Percentiles rank a stretch among this genome's conserved stretches.
phyloP scores from a whole-genome alignment of 257 asterid genomes.

The Lithospermum erythrorhizon region DNA sequence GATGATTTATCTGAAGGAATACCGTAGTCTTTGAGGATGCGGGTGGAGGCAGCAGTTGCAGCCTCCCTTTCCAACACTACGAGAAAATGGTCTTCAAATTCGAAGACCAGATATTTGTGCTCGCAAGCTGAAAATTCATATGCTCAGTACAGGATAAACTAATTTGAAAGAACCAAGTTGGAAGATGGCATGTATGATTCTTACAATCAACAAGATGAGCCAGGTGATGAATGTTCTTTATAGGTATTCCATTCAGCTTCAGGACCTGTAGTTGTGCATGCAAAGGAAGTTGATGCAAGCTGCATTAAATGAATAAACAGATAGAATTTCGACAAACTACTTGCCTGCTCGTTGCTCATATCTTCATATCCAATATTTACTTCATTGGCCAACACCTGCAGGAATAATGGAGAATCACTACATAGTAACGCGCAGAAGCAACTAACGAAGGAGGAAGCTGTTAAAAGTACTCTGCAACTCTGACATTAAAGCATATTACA shows the following conservation, averaged over 20 bases:
- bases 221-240: conserved; percentile 81
- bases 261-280: conserved; percentile 48
- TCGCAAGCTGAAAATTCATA: conserved; percentile 27
- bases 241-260: conserved; percentile 68
- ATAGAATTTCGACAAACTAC: conserved; percentile 11
- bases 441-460: background rate
- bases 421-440: background rate
- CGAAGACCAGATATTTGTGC: conserved; percentile 65
- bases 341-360: conserved; percentile 91
- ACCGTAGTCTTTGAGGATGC: conserved; percentile 74
- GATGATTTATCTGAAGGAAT: conserved; percentile 79
- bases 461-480: background rate
- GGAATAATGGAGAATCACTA: conserved; percentile 2
- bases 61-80: conserved; percentile 74
- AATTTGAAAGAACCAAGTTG: background rate
- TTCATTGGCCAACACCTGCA: conserved; percentile 87
- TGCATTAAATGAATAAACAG: background rate
- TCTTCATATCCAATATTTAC: conserved; percentile 92
- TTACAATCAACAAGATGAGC: conserved; percentile 88
- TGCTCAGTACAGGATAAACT: conserved; percentile 1
- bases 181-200: conserved; percentile 14
- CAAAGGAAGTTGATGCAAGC: conserved; percentile 4
- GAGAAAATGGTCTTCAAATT: conserved; percentile 73
- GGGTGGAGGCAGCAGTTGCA: conserved; percentile 52
- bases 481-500: too few relatives aligned